phyloP scores from a whole-genome alignment of 2,329 filamentous ascomycete genomes.

The Aspergillus flavus region DNA sequence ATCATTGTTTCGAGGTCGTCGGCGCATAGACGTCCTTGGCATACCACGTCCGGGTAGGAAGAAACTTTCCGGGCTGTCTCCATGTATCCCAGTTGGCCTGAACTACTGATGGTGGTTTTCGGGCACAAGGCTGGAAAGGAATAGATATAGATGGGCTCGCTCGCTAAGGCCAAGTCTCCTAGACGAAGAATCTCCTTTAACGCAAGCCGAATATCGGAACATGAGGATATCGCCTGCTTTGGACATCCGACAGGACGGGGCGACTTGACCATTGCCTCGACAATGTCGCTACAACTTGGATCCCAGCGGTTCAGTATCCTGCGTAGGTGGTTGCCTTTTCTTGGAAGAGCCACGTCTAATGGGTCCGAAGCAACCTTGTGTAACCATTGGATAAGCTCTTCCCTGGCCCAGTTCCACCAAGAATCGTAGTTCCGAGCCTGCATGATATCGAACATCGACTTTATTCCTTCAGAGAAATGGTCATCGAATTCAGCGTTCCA shows the following conservation, averaged over 20 bases:
- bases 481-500: conserved; percentile 35
- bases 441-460: conserved; percentile 29
- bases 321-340: conserved; percentile 7
- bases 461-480: conserved; percentile 31
- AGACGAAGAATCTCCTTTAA: conserved; percentile 10
- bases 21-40: not conserved
- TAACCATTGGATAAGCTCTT: conserved; percentile 25
- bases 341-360: not conserved
- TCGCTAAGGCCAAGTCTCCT: conserved; percentile 3
- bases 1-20: not conserved
- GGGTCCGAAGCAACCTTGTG: conserved; percentile 1
- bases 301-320: conserved; percentile 22
- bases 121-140: conserved; percentile 14
- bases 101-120: conserved; percentile 8
- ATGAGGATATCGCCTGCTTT: not conserved
- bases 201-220: not conserved
- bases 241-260: not conserved
- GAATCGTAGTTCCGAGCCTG: conserved; percentile 37
- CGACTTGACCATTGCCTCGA: conserved; percentile 3
- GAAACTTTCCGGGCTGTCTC: conserved; percentile 9
- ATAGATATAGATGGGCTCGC: conserved; percentile 17
- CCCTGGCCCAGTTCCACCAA: conserved; percentile 40
- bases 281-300: conserved; percentile 16
- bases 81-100: conserved; percentile 12
- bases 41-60: conserved; percentile 12